Evolutionary conservation across 345 rosid species (phyloP), one percentile per base, ranked within the genome.

Genomic region (Populus simonii): DNA sequence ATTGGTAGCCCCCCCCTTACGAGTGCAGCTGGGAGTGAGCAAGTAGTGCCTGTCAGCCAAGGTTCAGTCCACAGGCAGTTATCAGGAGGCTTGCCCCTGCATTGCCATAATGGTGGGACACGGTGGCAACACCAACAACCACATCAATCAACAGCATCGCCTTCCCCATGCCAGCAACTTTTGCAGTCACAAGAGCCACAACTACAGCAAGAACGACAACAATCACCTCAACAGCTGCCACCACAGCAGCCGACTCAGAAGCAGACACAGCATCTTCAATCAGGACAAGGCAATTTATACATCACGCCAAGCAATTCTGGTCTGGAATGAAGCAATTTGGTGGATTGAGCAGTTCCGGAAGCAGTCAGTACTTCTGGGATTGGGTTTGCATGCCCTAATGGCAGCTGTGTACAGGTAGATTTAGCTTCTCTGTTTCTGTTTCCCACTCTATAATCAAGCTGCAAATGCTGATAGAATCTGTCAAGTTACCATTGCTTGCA

Each of bases 331-430:
- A 79, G 79, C 83, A 68, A 62, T 51, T 76, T 80, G 66, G 71
- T 86, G 83, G 84, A 83, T 77, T 76, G 85, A 83, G 85, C 88
- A 81, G 83, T 77, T 87, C 86, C 59, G 51, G 83, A 72, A 74
- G 88, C 86, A 51, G 84, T 85, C 79, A 82, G 75, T 82, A 83
- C 89, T 84, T 85, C 88, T 75, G 83, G 84, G 66, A 76, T 87
- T 71, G 76, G 81, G 85, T 87, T 79, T 79, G 85, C 90, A 82
- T 84, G 89, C 93, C 87, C 88, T 87, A 76, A 74, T 76, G 74
- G 80, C 89, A 84, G 87, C 89, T 81, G 79, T 90, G 93, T 89
- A 91, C 96, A 91, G 99, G 97, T 92, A 91, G 31, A 49, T 72
- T 18, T 62, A 12, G 63, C 25, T 39, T 59, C 6, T 38, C 51